Conservation (phyloP, 2,329 filamentous ascomycete species). For the Waltergamsia citrina region DNA sequence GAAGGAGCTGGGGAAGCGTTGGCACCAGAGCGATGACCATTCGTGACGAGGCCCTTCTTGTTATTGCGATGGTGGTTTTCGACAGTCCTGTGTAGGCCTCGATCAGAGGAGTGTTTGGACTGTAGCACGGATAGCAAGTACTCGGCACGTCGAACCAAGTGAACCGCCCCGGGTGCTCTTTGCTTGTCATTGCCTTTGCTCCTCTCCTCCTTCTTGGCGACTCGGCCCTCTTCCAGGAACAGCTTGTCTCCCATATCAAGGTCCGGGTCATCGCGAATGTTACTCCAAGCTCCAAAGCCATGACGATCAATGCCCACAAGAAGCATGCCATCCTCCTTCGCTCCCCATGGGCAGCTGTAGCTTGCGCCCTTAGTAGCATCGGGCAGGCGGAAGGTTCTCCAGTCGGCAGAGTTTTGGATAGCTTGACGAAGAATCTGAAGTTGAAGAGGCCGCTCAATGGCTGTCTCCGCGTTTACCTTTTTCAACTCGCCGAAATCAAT, state of each 20-base stretch:
- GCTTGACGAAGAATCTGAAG: constrained; percentile 75
- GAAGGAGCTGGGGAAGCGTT: constrained; percentile 64
- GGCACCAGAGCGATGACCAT: constrained; percentile 52
- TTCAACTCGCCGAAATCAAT: constrained; percentile 93
- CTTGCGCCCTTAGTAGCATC: constrained; percentile 89
- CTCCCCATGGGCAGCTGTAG: constrained; percentile 87
- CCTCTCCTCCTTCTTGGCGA: constrained; percentile 93
- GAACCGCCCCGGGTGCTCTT: constrained; percentile 93
- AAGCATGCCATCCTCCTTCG: constrained; percentile 93
- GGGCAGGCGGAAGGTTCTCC: constrained; percentile 71
- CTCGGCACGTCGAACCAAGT: constrained; percentile 88
- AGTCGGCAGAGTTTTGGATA: constrained; percentile 57
- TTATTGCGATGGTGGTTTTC: constrained; percentile 95
- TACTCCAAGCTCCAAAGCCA: constrained; percentile 90
- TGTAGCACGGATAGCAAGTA: constrained; percentile 93
- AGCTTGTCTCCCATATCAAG: constrained; percentile 83
- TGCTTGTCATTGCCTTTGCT: constrained; percentile 67
- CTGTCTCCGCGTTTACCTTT: constrained; percentile 91
- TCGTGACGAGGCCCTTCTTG: constrained; percentile 57
- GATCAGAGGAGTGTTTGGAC: constrained; percentile 67
- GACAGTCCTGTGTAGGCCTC: constrained; percentile 65
- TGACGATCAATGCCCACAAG: constrained; percentile 87
- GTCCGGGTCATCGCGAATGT: constrained; percentile 86
- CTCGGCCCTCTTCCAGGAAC: constrained; percentile 95
- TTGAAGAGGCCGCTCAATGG: constrained; percentile 83